Percentiles rank a stretch among this genome's conserved stretches.
Evolutionary conservation across 352 stramenopile genomes (phyloP).

Genomic region (Phytophthora idaei): DNA sequence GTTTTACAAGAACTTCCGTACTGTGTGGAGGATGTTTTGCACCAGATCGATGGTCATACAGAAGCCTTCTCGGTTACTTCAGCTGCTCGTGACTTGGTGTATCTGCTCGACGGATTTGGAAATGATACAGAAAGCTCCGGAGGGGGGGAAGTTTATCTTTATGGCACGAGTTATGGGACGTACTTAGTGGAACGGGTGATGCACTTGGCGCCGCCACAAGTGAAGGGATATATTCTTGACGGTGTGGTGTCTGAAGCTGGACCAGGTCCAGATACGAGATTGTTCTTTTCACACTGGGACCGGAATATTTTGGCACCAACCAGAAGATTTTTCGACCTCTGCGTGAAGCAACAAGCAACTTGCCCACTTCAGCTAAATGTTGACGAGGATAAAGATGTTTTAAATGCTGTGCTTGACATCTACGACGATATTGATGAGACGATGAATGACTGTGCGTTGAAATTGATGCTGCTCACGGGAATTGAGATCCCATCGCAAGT

Average conservation of each 20-base stretch:
- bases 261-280: slow-evolving; percentile 13
- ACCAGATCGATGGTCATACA: slow-evolving; percentile 27
- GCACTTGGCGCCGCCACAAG: slow-evolving; percentile 41
- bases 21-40: slow-evolving; percentile 35
- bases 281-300: slow-evolving; percentile 46
- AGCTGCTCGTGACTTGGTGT: slow-evolving; percentile 45
- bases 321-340: slow-evolving; percentile 36
- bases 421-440: slow-evolving; percentile 43
- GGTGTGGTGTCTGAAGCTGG: slow-evolving; percentile 43
- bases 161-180: slow-evolving; percentile 30
- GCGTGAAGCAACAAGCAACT: slow-evolving; percentile 14
- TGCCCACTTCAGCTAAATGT: slow-evolving; percentile 35
- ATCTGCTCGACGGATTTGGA: slow-evolving; percentile 19
- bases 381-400: slow-evolving; percentile 12
- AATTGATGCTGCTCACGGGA: slow-evolving; percentile 13
- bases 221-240: slow-evolving; percentile 63
- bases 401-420: slow-evolving; percentile 35
- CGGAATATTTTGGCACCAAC: slow-evolving; percentile 33
- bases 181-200: slow-evolving; percentile 60
- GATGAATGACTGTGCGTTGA: slow-evolving; percentile 23
- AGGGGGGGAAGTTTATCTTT: slow-evolving; percentile 41
- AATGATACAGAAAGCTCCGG: slow-evolving; percentile 18
- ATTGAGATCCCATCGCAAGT: slow-evolving; percentile 15
- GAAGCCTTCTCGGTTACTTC: slow-evolving; percentile 56
- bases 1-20: slow-evolving; percentile 28